Conservation (phyloP, 768 basidiomycete species). For the Leccinum obscurum region DNA sequence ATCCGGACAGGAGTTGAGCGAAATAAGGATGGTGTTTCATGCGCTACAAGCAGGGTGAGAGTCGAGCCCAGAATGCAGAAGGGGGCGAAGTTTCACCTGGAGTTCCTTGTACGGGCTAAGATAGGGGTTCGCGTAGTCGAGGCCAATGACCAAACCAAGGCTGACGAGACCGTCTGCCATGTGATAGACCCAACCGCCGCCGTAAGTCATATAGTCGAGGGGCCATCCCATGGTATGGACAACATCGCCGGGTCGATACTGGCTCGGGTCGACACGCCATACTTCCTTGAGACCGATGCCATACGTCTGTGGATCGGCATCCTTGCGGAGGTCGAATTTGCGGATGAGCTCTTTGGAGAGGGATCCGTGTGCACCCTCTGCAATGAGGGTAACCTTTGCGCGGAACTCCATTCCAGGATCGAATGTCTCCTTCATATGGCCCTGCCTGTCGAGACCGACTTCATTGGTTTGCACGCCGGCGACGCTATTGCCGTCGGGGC, state of each 20-base stretch:
- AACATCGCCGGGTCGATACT: conserved; percentile 71
- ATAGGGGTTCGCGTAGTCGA: conserved; percentile 95
- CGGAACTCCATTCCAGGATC: conserved; percentile 97
- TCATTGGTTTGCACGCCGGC: conserved; percentile 88
- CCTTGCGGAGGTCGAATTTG: conserved; percentile 69
- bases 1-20: conserved; percentile 71
- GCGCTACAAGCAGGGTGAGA: conserved; percentile 42
- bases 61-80: not conserved
- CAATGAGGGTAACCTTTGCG: conserved; percentile 87
- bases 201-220: conserved; percentile 70
- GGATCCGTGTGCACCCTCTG: conserved; percentile 94
- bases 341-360: conserved; percentile 78
- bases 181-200: conserved; percentile 94
- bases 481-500: conserved; percentile 43
- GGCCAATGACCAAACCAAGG: conserved; percentile 87
- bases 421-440: conserved; percentile 79
- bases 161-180: conserved; percentile 91
- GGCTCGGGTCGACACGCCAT: conserved; percentile 75
- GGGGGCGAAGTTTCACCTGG: conserved; percentile 55
- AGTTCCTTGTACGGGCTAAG: conserved; percentile 90
- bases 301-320: conserved; percentile 86
- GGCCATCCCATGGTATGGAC: conserved; percentile 97
- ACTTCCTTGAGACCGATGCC: conserved; percentile 97
- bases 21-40: conserved; percentile 99
- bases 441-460: conserved; percentile 81